These are phyloP conservation scores for Claviceps digitariae DNA, from an alignment of 2,329 filamentous ascomycete genomes.

Conservation along the genomic window DNA sequence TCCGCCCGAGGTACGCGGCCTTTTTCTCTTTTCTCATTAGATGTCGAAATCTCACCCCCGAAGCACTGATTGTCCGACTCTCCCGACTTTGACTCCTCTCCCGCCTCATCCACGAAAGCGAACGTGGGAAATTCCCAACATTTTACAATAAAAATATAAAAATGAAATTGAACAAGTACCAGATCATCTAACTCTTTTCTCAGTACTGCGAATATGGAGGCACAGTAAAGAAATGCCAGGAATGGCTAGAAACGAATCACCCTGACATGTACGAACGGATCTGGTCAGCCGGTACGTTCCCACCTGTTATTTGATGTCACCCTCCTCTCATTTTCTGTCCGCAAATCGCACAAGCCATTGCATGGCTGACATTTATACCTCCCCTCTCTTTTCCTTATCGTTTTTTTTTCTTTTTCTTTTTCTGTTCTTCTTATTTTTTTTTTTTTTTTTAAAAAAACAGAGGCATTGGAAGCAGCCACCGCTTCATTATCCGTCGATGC, in stretches of 20 bases:
- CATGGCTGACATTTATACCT: background rate
- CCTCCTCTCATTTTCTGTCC: background rate
- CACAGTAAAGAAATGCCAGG: conserved; percentile 90
- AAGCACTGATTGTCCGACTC: background rate
- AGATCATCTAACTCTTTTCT: background rate
- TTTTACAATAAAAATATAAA: background rate
- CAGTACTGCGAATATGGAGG: conserved; percentile 99
- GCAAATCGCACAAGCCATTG: background rate
- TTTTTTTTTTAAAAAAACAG: conserved; percentile 24
- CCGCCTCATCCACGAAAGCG: background rate
- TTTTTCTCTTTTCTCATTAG: background rate
- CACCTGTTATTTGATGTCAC: background rate
- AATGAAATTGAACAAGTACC: background rate
- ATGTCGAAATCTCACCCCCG: background rate
- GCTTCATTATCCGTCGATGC: conserved; percentile 78
- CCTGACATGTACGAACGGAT: conserved; percentile 61
- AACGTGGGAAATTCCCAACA: background rate
- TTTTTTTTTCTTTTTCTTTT: no score
- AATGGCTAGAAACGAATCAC: conserved; percentile 75
- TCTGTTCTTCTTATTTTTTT: background rate
- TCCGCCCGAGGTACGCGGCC: conserved; percentile 44
- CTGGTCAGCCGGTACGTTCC: conserved; percentile 65
- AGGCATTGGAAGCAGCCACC: conserved; percentile 72
- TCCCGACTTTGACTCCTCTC: background rate
- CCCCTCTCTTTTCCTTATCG: no score